Evolutionary conservation across 495 filamentous ascomycete species (phyloP).

Genomic region (Penicillium goetzii): DNA sequence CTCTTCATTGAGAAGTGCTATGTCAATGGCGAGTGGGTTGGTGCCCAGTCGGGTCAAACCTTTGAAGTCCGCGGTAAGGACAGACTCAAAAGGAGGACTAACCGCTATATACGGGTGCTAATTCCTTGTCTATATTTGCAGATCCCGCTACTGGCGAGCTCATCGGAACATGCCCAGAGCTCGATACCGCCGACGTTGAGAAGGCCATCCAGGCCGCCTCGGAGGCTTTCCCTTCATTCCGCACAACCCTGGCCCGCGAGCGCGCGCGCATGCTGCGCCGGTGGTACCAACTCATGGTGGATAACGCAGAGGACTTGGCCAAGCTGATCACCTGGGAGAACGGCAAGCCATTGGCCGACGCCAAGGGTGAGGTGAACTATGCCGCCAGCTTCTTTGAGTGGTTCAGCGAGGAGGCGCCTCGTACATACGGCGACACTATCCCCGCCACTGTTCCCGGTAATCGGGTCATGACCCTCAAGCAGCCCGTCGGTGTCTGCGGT

Average conservation of each 20-base stretch:
- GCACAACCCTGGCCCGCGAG: constrained; percentile 74
- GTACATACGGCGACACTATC: constrained; percentile 75
- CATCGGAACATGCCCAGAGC: constrained; percentile 85
- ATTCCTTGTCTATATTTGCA: constrained; percentile 31
- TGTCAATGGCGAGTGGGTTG: constrained; percentile 85
- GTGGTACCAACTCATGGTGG: constrained; percentile 89
- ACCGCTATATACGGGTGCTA: constrained; percentile 7
- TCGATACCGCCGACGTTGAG: constrained; percentile 72
- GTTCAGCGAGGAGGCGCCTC: constrained; percentile 76
- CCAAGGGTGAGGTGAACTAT: constrained; percentile 72
- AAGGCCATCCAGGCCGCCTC: constrained; percentile 77
- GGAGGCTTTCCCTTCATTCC: constrained; percentile 75
- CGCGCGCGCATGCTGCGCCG: constrained; percentile 79
- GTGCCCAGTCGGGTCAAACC: constrained; percentile 72
- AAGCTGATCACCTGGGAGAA: constrained; percentile 87
- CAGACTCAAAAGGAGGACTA: neutral
- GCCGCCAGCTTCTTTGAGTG: constrained; percentile 77
- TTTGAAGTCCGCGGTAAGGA: constrained; percentile 73
- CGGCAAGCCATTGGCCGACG: constrained; percentile 72
- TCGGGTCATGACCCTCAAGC: constrained; percentile 76
- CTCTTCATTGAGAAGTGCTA: constrained; percentile 82
- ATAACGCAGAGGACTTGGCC: constrained; percentile 85
- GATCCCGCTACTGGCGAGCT: constrained; percentile 80
- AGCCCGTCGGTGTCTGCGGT: constrained; percentile 92
- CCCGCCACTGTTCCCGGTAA: constrained; percentile 68